Evolutionary conservation across 2,329 filamentous ascomycete species (phyloP), one percentile per base, ranked within the genome.

Genomic region (Zalaria obscura): DNA sequence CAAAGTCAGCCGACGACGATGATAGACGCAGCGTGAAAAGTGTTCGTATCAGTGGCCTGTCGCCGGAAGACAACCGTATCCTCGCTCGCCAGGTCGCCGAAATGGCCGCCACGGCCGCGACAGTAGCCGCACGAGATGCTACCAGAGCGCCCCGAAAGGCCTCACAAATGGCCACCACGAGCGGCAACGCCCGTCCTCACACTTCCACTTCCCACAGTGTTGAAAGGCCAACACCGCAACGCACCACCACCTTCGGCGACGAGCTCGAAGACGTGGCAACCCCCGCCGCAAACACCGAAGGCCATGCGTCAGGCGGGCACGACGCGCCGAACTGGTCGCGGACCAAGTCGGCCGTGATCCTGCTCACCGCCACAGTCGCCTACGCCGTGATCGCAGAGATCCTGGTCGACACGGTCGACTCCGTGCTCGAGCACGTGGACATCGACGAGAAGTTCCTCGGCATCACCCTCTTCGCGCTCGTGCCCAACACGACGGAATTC

Each of bases 281-380:
- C 36, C 57, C 55, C 40, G 63, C 57, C 27, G 49, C 53, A 3
- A 63, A 64, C 5, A 67, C 70, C 8, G 58, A 63, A 31, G 75
- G 76, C 33, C 70, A 73, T 28, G 40, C 36, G 9, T 65, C 65
- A 40, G 84, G 83, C 36, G 88, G 89, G 1, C 93, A 98, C 54
- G 91, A 98, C 61, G 91, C 91, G n/a, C 91, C 91, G 4, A 98
- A 98, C 59, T 98, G 91, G 91, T 85, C 89, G 53, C 80, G 87
- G 46, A 75, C 73, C 40, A 96, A 96, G 73, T 94, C 86, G 68
- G 74, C 86, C 2, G 69, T 95, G 37, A 89, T 98, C 44, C 70
- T 98, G 8, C 76, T 96, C 50, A 80, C 77, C 2, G 89, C 93
- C 3, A 98, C 91, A 0, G 55, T 96, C 9, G 72, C 94, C 8